Percentiles rank a stretch among this genome's conserved stretches.
These are phyloP conservation scores for Hyphopichia wangnamkhiaoensis DNA, from an alignment of 1,139 yeast genomes.

Conservation along the genomic window DNA sequence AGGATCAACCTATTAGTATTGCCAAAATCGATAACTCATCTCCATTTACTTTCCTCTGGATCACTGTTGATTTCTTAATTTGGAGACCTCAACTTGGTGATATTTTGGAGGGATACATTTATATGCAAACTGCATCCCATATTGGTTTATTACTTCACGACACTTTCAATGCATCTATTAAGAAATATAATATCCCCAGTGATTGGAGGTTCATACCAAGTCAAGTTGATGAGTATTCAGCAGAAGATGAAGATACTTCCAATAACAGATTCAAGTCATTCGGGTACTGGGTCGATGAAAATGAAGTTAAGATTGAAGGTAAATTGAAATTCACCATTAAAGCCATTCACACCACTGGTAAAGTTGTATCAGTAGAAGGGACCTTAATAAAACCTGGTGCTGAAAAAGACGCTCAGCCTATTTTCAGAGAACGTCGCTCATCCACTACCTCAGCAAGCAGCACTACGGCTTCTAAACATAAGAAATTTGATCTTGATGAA, in stretches of 20 bases:
- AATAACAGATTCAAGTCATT: slow-evolving; percentile 47
- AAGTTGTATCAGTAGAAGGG: slow-evolving; percentile 83
- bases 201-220: slow-evolving; percentile 82
- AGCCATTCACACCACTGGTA: slow-evolving; percentile 74
- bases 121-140: slow-evolving; percentile 94
- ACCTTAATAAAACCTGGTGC: slow-evolving; percentile 67
- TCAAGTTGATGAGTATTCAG: slow-evolving; percentile 59
- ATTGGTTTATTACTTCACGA: slow-evolving; percentile 89
- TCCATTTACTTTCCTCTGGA: slow-evolving; percentile 89
- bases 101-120: slow-evolving; percentile 77
- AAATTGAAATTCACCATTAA: slow-evolving; percentile 74
- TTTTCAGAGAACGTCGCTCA: slow-evolving; percentile 34
- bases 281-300: slow-evolving; percentile 85
- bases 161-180: slow-evolving; percentile 91
- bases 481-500: slow-evolving; percentile 43
- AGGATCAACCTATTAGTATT: slow-evolving; percentile 30
- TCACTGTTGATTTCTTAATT: slow-evolving; percentile 75
- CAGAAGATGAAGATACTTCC: slow-evolving; percentile 14
- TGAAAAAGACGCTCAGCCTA: slow-evolving; percentile 58
- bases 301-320: slow-evolving; percentile 76
- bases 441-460: slow-evolving; percentile 12
- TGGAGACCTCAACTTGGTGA: slow-evolving; percentile 93
- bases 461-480: slow-evolving; percentile 27
- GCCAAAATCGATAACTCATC: slow-evolving; percentile 77
- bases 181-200: slow-evolving; percentile 77